Base-by-base conservation (phyloP, 768 basidiomycete species). In the Daedaleopsis sinensis region DNA sequence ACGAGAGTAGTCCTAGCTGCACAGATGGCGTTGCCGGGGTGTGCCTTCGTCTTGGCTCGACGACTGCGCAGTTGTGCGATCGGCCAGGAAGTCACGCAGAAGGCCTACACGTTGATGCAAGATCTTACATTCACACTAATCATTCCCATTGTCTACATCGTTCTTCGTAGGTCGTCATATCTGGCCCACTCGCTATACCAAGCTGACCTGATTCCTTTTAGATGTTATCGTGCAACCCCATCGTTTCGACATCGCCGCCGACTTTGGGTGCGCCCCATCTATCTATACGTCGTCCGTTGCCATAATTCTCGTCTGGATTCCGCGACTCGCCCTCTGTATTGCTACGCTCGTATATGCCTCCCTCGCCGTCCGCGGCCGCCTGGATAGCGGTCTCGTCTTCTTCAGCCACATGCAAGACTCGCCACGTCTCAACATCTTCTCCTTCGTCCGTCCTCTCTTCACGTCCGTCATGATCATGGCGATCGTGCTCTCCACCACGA, bases 281-380 rank as follows among this genome's bases (percentile, higher is more conserved):
- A 71, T 46, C 66, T 74, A 13, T 65, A 71, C 4, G 59, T 66
- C 60, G 58, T 70, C 61, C 68, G 76, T 79, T 32, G 83, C 84
- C 1, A 69, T 72, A 55, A 64, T 78, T 19, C 43, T 80, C 43
- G 65, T 82, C 56, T 71, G 71, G 70, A 58, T 72, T 9, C 77
- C 76, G n/a, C 77, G 78, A 1, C 63, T 79, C 23, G 18, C 74
- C 12, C 47, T 81, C 42, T 71, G 73, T 32, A 38, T 68, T 13
- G 67, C 59, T 16, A 74, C 76, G 1, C 59, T 79, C 39, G 49
- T 71, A 23, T 79, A 65, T 23, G 69, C 73, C 39, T 67, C 71
- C 1, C 67, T 78, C 12, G 77, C 77, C 0, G 67, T 82, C 55
- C 60, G 80, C 32, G 81, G 81, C 4, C 80, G 84, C 9, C 67